Evolutionary conservation across 805 yeast species (phyloP), one percentile per base, ranked within the genome.

Genomic region (Candida chauliodis): DNA sequence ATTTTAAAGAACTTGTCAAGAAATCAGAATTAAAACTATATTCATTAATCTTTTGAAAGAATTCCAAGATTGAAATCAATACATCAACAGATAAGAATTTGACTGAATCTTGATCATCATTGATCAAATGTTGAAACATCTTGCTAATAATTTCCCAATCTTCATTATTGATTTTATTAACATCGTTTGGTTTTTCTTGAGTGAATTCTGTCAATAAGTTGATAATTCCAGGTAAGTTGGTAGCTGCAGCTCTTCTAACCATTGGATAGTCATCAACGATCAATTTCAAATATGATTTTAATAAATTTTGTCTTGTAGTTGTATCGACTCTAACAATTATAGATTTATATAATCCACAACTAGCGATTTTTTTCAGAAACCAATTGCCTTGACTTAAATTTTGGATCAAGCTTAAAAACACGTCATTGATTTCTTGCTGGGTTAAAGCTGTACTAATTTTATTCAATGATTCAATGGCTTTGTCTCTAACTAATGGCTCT

Each of bases 241-340:
- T 78, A 5, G 95, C 98, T 11, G 97, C 95, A 8, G 96, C 84
- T 57, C 97, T 81, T 62, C 96, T 81, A 15, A 93, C 98, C 96
- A 93, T 89, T 44, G 99, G 99, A 14, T 95, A 86, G 42, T 93
- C 99, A 60, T 93, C 98, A 47, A 75, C 76, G 34, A 85, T 77
- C 49, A 93, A 70, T 48, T 80, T 84, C 42, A 77, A 69, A 60
- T 81, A 91, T 30, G 82, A 63, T 28, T 74, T 71, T 45, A 89
- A 71, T 42, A 93, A 68, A 35, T 79, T 81, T 30, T 72, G 73
- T 58, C 91, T 72, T 29, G 70, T 59, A 2, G 63, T 58, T 13
- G 76, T 67, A 45, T 76, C 73, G 8, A 83, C 84, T 48, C 79
- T 73, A 27, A 70, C 65, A 30, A 84, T 68, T 22, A 84, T 81